These are phyloP conservation scores for Dipteronia sinensis DNA, from an alignment of 345 rosid species.

Conservation along the genomic window DNA sequence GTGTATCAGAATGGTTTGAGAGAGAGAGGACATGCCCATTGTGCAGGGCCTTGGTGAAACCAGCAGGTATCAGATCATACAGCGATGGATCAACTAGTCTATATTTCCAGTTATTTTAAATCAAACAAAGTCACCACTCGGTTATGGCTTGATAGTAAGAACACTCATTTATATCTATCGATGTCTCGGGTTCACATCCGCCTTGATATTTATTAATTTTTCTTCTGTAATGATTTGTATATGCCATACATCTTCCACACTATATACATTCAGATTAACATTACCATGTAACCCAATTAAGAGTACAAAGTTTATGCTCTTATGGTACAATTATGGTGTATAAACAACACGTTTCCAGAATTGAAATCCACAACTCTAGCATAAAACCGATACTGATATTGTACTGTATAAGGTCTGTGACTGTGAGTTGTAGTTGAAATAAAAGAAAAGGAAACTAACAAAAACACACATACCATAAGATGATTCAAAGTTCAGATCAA, in stretches of 20 bases:
- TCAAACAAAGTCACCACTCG: neutral
- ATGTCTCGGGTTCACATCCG: neutral
- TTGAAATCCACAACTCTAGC: too few species aligned
- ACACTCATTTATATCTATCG: too few species aligned
- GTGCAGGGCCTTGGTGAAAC: slow-evolving; percentile 94
- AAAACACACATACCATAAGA: neutral
- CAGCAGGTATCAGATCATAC: slow-evolving; percentile 89
- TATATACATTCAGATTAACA: neutral
- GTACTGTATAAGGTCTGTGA: too few species aligned
- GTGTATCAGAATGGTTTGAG: slow-evolving; percentile 99
- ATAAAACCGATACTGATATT: too few species aligned
- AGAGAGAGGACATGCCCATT: slow-evolving; percentile 98
- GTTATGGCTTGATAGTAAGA: too few species aligned
- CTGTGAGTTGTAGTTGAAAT: too few species aligned
- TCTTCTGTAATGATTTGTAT: neutral
- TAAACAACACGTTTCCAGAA: too few species aligned
- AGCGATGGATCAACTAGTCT: slow-evolving; percentile 97
- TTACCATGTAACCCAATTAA: neutral
- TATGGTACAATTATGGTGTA: too few species aligned
- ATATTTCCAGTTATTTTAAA: slow-evolving; percentile 85
- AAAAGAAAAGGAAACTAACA: too few species aligned
- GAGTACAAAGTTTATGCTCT: neutral
- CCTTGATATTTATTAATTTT: neutral
- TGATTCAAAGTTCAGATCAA: neutral
- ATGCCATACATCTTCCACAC: neutral